Conservation (phyloP, 2,329 filamentous ascomycete species). For the Aspergillus luchuensis region DNA sequence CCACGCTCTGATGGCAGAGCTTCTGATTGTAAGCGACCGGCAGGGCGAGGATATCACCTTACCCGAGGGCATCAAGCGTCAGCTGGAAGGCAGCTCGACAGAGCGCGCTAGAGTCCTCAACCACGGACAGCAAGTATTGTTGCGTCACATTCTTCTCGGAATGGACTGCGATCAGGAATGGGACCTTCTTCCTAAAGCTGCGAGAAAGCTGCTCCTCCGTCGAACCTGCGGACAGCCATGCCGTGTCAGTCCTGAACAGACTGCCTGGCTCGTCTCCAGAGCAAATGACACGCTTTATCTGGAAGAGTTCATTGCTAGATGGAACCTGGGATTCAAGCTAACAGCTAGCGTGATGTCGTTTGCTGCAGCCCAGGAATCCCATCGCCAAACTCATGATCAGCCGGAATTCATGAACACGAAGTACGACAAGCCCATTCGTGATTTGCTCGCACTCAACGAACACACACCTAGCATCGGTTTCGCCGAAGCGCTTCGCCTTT, state of each 20-base stretch:
- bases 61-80: slow-evolving; percentile 20
- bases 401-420: slow-evolving; percentile 22
- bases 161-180: slow-evolving; percentile 19
- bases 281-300: slow-evolving; percentile 33
- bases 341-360: slow-evolving; percentile 29
- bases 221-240: slow-evolving; percentile 47
- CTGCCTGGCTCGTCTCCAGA: slow-evolving; percentile 44
- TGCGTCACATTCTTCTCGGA: slow-evolving; percentile 18
- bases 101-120: slow-evolving; percentile 30
- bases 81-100: slow-evolving; percentile 30
- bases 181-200: slow-evolving; percentile 13
- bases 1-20: slow-evolving; percentile 34
- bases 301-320: slow-evolving; percentile 48
- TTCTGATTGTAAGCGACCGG: slow-evolving; percentile 30
- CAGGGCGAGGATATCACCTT: slow-evolving; percentile 29
- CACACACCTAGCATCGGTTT: slow-evolving; percentile 4
- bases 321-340: slow-evolving; percentile 48
- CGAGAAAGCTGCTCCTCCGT: slow-evolving; percentile 30
- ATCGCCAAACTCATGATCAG: slow-evolving; percentile 17
- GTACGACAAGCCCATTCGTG: slow-evolving; percentile 30
- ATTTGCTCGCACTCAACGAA: slow-evolving; percentile 30
- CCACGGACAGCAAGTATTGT: slow-evolving; percentile 14
- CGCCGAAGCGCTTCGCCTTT: slow-evolving; percentile 35
- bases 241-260: slow-evolving; percentile 42
- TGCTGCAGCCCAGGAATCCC: slow-evolving; percentile 18